phyloP scores from a whole-genome alignment of 2,329 filamentous ascomycete genomes.

The Colletotrichum destructivum region DNA sequence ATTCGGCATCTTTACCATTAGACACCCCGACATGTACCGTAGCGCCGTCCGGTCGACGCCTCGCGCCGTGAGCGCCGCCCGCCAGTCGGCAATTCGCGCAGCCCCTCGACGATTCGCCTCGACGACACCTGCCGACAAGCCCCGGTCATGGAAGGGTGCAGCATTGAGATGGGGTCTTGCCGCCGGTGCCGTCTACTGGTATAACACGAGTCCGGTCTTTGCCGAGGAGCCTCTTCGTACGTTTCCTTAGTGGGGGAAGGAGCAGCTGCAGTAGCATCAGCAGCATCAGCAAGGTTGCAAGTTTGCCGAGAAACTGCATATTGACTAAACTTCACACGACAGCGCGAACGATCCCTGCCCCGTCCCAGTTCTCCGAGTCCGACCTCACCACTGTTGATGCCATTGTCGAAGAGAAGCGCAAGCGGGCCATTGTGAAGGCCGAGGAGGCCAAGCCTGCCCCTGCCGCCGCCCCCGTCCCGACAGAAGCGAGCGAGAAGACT shows the following conservation, averaged over 20 bases:
- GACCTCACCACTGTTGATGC: slow-evolving; percentile 77
- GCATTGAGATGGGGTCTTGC: slow-evolving; percentile 83
- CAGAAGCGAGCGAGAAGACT: slow-evolving; percentile 44
- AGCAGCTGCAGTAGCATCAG: neutral
- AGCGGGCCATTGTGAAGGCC: slow-evolving; percentile 57
- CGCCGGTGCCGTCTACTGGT: slow-evolving; percentile 87
- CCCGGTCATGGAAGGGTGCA: slow-evolving; percentile 86
- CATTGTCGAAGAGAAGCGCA: slow-evolving; percentile 75
- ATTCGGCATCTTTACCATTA: neutral
- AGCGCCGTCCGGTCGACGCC: slow-evolving; percentile 64
- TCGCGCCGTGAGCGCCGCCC: slow-evolving; percentile 59
- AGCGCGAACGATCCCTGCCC: slow-evolving; percentile 57
- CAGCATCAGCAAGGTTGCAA: neutral
- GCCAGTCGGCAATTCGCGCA: slow-evolving; percentile 56
- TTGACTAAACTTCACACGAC: slow-evolving; percentile 5
- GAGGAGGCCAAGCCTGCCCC: slow-evolving; percentile 46
- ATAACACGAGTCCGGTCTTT: slow-evolving; percentile 91
- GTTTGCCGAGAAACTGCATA: slow-evolving; percentile 37
- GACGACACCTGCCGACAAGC: slow-evolving; percentile 73
- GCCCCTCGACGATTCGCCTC: slow-evolving; percentile 67
- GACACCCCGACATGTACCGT: slow-evolving; percentile 62
- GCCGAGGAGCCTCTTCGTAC: slow-evolving; percentile 85
- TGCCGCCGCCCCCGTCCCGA: slow-evolving; percentile 40
- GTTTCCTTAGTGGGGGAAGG: slow-evolving; percentile 50
- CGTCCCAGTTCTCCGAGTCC: slow-evolving; percentile 69